phyloP scores from a whole-genome alignment of 2,329 filamentous ascomycete genomes.

The Pseudocercospora vitis region DNA sequence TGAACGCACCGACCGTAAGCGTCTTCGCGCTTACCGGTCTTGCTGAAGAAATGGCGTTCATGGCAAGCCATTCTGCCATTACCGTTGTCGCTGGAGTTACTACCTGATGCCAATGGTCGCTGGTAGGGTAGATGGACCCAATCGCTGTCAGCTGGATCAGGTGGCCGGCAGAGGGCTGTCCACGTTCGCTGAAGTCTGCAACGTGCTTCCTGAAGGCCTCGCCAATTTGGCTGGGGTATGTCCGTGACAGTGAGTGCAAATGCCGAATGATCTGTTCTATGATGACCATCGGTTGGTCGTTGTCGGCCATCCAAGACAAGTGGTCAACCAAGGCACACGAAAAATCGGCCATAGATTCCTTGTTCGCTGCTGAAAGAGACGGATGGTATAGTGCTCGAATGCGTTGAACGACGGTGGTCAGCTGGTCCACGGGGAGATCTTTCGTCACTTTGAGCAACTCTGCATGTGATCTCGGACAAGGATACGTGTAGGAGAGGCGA shows the following conservation, averaged over 20 bases:
- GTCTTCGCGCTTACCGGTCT: constrained; percentile 65
- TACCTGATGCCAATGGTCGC: constrained; percentile 95
- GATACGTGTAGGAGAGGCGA: constrained; percentile 68
- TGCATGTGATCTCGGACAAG: constrained; percentile 75
- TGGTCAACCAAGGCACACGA: constrained; percentile 66
- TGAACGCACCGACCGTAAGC: constrained; percentile 71
- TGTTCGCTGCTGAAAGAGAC: constrained; percentile 80
- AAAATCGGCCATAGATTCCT: constrained; percentile 73
- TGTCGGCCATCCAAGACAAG: constrained; percentile 58
- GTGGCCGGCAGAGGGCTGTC: constrained; percentile 65
- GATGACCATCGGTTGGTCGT: constrained; percentile 58
- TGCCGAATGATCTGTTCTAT: constrained; percentile 83
- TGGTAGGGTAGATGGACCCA: constrained; percentile 84
- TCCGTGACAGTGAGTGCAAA: constrained; percentile 87
- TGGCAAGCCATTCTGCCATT: constrained; percentile 79
- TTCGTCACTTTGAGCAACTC: constrained; percentile 69
- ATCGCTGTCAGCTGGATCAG: constrained; percentile 81
- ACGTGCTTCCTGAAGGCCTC: constrained; percentile 76
- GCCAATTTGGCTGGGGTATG: constrained; percentile 75
- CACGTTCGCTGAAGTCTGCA: constrained; percentile 53
- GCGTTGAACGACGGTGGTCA: constrained; percentile 79
- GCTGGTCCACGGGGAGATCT: constrained; percentile 61
- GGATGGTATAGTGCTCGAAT: constrained; percentile 92
- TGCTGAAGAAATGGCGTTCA: constrained; percentile 62
- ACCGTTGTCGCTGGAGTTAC: constrained; percentile 84